A percentile compares a stretch with the other conserved stretches of the same genome.
Conservation (phyloP, 371 early-diverging fungal species). For the Funneliformis caledonium region DNA sequence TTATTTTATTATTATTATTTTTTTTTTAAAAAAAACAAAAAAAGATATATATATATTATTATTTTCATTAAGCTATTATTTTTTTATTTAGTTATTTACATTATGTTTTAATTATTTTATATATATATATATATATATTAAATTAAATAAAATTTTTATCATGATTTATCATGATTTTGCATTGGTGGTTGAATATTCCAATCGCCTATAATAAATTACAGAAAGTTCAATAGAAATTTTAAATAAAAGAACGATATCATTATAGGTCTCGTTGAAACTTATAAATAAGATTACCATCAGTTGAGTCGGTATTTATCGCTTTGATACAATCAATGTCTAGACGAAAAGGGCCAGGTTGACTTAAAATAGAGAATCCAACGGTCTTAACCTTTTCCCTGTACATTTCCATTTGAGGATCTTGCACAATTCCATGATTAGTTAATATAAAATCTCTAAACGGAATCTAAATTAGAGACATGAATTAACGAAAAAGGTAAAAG, state of each 20-base stretch:
- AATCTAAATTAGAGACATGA: slow-evolving; percentile 55
- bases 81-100: too few species aligned
- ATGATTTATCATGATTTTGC: background rate
- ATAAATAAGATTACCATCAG: slow-evolving; percentile 55
- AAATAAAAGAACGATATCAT: too few species aligned
- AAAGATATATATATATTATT: too few species aligned
- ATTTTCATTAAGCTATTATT: too few species aligned
- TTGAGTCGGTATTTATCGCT: slow-evolving; percentile 73
- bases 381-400: slow-evolving; percentile 83
- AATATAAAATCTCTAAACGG: slow-evolving; percentile 91
- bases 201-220: background rate
- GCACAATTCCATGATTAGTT: slow-evolving; percentile 85
- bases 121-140: too few species aligned
- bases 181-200: background rate
- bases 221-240: too few species aligned
- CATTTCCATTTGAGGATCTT: slow-evolving; percentile 85
- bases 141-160: too few species aligned
- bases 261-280: too few species aligned
- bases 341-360: slow-evolving; percentile 83
- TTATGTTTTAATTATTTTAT: too few species aligned
- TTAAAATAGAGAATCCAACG: slow-evolving; percentile 85
- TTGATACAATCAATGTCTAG: slow-evolving; percentile 93
- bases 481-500: background rate
- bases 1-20: too few species aligned
- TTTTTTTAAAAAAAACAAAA: too few species aligned